These are phyloP conservation scores for Geranium brycei DNA, from an alignment of 345 rosid species.

Conservation along the genomic window DNA sequence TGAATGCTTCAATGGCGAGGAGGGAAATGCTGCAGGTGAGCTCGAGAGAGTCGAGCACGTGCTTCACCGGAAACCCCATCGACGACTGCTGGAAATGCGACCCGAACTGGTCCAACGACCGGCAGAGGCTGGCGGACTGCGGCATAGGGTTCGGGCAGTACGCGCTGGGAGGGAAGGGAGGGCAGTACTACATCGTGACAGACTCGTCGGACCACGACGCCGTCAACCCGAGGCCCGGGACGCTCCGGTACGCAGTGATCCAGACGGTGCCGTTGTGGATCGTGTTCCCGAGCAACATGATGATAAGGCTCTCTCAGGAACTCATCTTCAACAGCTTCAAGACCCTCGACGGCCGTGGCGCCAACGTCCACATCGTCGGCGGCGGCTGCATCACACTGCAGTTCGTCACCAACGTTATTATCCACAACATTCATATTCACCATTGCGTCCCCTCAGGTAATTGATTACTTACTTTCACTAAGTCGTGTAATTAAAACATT, in stretches of 20 bases:
- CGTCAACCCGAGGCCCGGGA: constrained; percentile 73
- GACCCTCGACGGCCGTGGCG: constrained; percentile 93
- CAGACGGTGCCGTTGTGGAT: constrained; percentile 87
- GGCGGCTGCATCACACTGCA: constrained; percentile 97
- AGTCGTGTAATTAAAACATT: too few relatives aligned
- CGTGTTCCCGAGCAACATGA: constrained; percentile 82
- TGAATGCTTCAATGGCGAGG: constrained; percentile 70
- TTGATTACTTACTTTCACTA: neutral
- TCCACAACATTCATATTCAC: constrained; percentile 82
- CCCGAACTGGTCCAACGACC: constrained; percentile 90
- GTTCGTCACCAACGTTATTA: constrained; percentile 72
- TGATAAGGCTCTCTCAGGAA: constrained; percentile 64
- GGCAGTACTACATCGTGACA: constrained; percentile 71
- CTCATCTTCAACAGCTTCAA: constrained; percentile 88
- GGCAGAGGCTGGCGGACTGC: constrained; percentile 81
- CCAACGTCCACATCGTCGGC: constrained; percentile 76
- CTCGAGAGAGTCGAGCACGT: constrained; percentile 27
- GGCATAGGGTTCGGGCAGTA: constrained; percentile 91
- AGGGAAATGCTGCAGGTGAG: constrained; percentile 36
- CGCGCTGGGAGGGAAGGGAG: constrained; percentile 83
- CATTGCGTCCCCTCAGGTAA: constrained; percentile 74
- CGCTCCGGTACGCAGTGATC: constrained; percentile 86
- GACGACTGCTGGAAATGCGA: constrained; percentile 99
- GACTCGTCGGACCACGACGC: constrained; percentile 84
- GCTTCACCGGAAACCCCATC: constrained; percentile 85